These are phyloP conservation scores for Saccharata proteae DNA, from an alignment of 2,329 filamentous ascomycete species.

Conservation along the genomic window DNA sequence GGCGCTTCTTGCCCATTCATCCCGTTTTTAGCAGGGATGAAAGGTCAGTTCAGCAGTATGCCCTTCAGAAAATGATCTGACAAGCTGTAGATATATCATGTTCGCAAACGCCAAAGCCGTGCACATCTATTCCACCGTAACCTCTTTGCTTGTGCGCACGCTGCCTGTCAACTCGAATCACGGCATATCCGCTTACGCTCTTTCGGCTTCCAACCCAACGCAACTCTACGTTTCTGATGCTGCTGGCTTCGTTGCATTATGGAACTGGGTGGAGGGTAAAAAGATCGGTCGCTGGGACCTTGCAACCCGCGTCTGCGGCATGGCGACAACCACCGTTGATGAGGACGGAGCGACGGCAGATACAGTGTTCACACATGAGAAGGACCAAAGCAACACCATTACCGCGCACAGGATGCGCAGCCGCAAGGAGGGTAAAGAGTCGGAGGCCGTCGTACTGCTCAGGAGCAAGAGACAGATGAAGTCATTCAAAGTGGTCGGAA, in stretches of 20 bases:
- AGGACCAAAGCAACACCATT: slow-evolving; percentile 17
- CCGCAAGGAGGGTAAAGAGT: slow-evolving; percentile 3
- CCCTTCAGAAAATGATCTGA: slow-evolving; percentile 14
- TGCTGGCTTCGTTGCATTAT: slow-evolving; percentile 40
- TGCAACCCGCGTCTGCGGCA: slow-evolving; percentile 21
- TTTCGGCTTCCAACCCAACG: slow-evolving; percentile 40
- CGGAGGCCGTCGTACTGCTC: slow-evolving; percentile 14
- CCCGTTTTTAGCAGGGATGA: slow-evolving; percentile 47
- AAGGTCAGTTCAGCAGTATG: slow-evolving; percentile 41
- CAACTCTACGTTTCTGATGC: slow-evolving; percentile 42
- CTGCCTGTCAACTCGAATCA: slow-evolving; percentile 45
- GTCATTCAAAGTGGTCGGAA: slow-evolving; percentile 33
- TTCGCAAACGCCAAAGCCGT: slow-evolving; percentile 62
- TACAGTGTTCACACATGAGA: slow-evolving; percentile 28
- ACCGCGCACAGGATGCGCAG: slow-evolving; percentile 7
- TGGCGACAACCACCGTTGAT: slow-evolving; percentile 20
- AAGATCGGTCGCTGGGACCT: slow-evolving; percentile 33
- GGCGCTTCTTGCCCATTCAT: slow-evolving; percentile 43
- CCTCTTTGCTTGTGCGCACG: slow-evolving; percentile 67
- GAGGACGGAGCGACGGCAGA: slow-evolving; percentile 14
- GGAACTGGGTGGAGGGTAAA: slow-evolving; percentile 44
- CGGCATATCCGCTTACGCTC: slow-evolving; percentile 37
- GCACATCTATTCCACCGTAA: slow-evolving; percentile 68
- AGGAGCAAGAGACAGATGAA: slow-evolving; percentile 25
- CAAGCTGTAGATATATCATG: slow-evolving; percentile 52